A percentile compares a stretch with the other conserved stretches of the same genome.
phyloP scores from a whole-genome alignment of 2,329 filamentous ascomycete genomes.

The Fusarium odoratissimum region DNA sequence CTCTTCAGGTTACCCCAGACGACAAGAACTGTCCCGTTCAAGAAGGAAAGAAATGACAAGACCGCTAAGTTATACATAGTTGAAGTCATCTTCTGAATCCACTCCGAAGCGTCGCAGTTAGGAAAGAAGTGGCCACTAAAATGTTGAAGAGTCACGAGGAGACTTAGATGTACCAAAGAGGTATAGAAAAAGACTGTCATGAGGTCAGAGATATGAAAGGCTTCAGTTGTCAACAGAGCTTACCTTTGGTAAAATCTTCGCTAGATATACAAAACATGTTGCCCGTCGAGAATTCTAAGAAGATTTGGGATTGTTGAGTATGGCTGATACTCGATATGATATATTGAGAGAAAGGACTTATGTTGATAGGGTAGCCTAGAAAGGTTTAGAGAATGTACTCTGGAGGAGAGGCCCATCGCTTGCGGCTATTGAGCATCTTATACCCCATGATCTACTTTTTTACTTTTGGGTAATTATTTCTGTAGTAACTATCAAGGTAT shows the following conservation, averaged over 20 bases:
- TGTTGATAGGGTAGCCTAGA: neutral
- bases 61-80: neutral
- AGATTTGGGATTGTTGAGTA: neutral
- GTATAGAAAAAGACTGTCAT: neutral
- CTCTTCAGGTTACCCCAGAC: neutral
- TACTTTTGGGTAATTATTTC: too few relatives aligned
- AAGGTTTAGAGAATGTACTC: too few relatives aligned
- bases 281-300: fast-evolving
- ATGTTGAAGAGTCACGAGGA: neutral
- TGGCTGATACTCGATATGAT: neutral
- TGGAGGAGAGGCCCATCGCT: neutral
- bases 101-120: neutral
- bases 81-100: too few relatives aligned
- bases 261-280: neutral
- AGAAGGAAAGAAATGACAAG: neutral
- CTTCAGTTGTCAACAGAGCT: neutral
- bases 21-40: neutral
- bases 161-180: neutral
- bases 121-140: neutral
- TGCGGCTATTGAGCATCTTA: neutral
- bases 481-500: neutral
- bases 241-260: neutral
- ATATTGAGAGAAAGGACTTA: neutral
- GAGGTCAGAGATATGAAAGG: neutral
- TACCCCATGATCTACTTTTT: neutral